These are phyloP conservation scores for Flaveria trinervia DNA, from an alignment of 129 eudicot genomes.

Conservation along the genomic window DNA sequence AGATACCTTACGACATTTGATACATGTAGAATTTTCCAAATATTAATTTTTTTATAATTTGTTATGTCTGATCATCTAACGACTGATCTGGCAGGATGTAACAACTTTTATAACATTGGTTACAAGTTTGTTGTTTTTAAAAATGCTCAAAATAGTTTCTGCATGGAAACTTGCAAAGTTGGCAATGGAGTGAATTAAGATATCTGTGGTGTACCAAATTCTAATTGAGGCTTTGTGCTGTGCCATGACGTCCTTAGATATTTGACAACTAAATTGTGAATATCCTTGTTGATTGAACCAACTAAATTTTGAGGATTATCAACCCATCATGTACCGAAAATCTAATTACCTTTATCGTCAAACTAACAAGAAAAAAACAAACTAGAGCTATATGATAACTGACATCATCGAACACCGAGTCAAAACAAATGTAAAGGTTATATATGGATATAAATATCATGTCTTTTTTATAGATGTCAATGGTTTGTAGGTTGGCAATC, in stretches of 20 bases:
- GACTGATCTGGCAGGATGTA: too few species aligned
- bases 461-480: too few species aligned
- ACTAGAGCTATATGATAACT: background rate
- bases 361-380: background rate
- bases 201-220: background rate
- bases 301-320: background rate
- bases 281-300: background rate
- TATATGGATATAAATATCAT: background rate
- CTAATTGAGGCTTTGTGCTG: background rate
- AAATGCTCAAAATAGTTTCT: too few species aligned
- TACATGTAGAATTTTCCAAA: too few species aligned
- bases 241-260: background rate
- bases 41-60: too few species aligned
- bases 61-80: too few species aligned
- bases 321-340: background rate
- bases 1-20: too few species aligned
- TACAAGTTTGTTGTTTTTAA: too few species aligned
- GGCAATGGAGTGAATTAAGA: background rate
- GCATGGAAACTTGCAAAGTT: background rate
- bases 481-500: background rate
- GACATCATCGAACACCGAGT: slow-evolving; percentile 13
- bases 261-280: background rate
- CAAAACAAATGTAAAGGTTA: background rate
- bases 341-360: background rate
- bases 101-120: too few species aligned